Conservation (phyloP, 768 basidiomycete genomes). For the Hebeloma cylindrosporum region DNA sequence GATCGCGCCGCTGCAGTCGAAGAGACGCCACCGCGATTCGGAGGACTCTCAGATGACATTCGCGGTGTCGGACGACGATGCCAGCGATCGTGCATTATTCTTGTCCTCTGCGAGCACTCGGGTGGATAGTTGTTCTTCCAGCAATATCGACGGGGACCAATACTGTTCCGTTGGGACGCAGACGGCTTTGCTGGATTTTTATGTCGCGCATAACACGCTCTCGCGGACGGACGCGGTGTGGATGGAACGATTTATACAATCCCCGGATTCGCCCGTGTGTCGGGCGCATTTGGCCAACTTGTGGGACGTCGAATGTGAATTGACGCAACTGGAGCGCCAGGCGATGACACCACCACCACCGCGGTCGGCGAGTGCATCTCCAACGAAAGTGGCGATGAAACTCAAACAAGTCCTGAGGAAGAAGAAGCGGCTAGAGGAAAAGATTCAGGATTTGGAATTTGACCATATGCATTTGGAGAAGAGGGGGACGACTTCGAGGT, state of each 20-base stretch:
- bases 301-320: constrained; percentile 29
- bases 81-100: constrained; percentile 1
- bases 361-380: too few relatives aligned
- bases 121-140: too few relatives aligned
- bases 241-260: constrained; percentile 38
- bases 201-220: constrained; percentile 10
- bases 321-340: constrained; percentile 24
- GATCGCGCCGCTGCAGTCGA: constrained; percentile 28
- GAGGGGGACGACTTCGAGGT: constrained; percentile 38
- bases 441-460: constrained; percentile 28
- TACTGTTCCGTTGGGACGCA: constrained; percentile 28
- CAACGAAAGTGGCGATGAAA: constrained; percentile 23
- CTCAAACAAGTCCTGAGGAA: constrained; percentile 44
- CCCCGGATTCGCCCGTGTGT: constrained; percentile 35
- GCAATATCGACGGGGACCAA: constrained; percentile 14
- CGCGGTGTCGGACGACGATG: constrained; percentile 32
- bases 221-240: constrained; percentile 28
- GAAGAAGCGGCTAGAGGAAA: constrained; percentile 39
- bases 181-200: constrained; percentile 24
- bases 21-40: constrained; percentile 55
- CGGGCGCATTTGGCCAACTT: constrained; percentile 28
- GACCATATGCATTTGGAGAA: constrained; percentile 24
- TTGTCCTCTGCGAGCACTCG: too few relatives aligned
- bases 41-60: constrained; percentile 63
- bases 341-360: constrained; percentile 2